A percentile compares a stretch with the other conserved stretches of the same genome.
Evolutionary conservation across 2,329 filamentous ascomycete species (phyloP).

Genomic region (Colletotrichum sp.): DNA sequence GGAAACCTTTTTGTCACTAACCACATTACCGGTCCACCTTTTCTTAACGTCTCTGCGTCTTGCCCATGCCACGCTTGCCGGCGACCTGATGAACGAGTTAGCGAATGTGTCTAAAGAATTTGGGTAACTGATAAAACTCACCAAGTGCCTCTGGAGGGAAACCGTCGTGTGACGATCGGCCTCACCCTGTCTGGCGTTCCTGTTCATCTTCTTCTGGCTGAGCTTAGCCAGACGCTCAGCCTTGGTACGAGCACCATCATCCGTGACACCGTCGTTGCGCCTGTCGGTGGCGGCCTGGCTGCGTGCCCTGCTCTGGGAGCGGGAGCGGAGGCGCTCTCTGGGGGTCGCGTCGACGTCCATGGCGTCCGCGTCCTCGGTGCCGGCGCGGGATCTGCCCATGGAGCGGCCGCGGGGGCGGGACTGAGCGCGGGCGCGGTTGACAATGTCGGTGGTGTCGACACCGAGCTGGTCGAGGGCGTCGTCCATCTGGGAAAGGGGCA

Average conservation of each 20-base stretch:
- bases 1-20: not conserved
- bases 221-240: slow-evolving; percentile 88
- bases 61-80: slow-evolving; percentile 94
- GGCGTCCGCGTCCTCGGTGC: slow-evolving; percentile 67
- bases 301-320: slow-evolving; percentile 74
- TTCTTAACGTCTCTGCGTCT: slow-evolving; percentile 74
- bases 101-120: slow-evolving; percentile 25
- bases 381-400: slow-evolving; percentile 64
- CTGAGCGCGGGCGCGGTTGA: slow-evolving; percentile 73
- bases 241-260: slow-evolving; percentile 72
- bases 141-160: slow-evolving; percentile 87
- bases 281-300: slow-evolving; percentile 66
- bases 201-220: slow-evolving; percentile 97
- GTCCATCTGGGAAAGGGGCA: slow-evolving; percentile 87
- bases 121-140: slow-evolving; percentile 52
- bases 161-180: slow-evolving; percentile 89
- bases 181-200: slow-evolving; percentile 96
- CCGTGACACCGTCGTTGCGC: slow-evolving; percentile 77
- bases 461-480: slow-evolving; percentile 84
- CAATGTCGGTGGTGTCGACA: slow-evolving; percentile 79
- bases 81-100: slow-evolving; percentile 63
- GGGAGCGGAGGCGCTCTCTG: slow-evolving; percentile 68
- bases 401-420: slow-evolving; percentile 76
- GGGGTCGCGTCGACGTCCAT: slow-evolving; percentile 75
- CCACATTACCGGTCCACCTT: slow-evolving; percentile 31